Conservation (phyloP, 441 rosid genomes). For the Euphorbia celastroides region DNA sequence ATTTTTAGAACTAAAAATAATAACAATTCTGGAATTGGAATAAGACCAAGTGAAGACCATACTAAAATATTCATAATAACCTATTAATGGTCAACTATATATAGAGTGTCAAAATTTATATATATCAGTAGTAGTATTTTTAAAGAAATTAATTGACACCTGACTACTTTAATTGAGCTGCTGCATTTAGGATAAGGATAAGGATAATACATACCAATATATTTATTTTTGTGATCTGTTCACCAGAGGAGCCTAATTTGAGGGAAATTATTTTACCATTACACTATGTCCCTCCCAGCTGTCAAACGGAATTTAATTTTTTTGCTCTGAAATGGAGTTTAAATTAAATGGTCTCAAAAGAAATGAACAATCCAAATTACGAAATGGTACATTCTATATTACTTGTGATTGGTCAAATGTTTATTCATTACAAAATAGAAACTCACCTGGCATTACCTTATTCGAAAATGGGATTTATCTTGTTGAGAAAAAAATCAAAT, state of each 20-base stretch:
- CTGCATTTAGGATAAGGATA: background rate
- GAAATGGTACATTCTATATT: background rate
- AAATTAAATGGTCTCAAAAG: background rate
- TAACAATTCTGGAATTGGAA: too few relatives aligned
- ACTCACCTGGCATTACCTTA: constrained; percentile 6
- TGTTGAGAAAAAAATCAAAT: background rate
- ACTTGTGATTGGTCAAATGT: background rate
- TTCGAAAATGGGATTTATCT: background rate
- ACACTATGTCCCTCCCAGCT: too few relatives aligned
- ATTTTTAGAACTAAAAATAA: too few relatives aligned
- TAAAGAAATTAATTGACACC: background rate
- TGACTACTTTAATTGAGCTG: background rate
- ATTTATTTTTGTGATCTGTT: background rate
- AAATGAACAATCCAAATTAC: background rate
- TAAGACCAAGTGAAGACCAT: too few relatives aligned
- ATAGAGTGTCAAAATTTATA: too few relatives aligned
- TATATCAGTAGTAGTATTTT: too few relatives aligned
- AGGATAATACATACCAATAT: too few relatives aligned
- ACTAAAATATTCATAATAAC: too few relatives aligned
- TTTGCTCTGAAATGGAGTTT: background rate
- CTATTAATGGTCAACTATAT: background rate
- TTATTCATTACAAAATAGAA: constrained; percentile 1
- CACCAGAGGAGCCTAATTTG: background rate
- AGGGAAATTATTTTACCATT: background rate
- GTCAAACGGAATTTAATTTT: too few relatives aligned